Evolutionary conservation across 1,284 basidiomycete genomes (phyloP).

Genomic region (Earliella scabrosa): DNA sequence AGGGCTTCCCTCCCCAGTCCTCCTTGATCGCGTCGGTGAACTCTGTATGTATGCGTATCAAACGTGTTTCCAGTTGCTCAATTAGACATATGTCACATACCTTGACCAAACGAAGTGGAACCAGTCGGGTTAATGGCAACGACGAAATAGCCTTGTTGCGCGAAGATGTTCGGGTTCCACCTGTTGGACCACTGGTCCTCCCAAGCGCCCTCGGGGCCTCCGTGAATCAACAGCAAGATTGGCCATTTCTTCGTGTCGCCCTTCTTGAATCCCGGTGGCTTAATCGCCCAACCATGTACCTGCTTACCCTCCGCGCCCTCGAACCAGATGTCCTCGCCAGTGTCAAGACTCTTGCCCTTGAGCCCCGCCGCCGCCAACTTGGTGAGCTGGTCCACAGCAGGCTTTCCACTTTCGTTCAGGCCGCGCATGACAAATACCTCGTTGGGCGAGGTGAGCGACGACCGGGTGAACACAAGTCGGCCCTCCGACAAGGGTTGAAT

Average conservation of each 20-base stretch:
- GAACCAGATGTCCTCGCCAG: conserved; percentile 86
- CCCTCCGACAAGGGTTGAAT: conserved; percentile 63
- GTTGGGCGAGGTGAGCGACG: conserved; percentile 74
- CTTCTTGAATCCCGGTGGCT: conserved; percentile 74
- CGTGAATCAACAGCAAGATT: conserved; percentile 74
- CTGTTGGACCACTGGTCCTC: conserved; percentile 83
- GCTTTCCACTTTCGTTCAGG: conserved; percentile 38
- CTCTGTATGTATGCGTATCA: conserved; percentile 43
- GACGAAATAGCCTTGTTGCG: conserved; percentile 84
- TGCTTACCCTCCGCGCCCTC: conserved; percentile 71
- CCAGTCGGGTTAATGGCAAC: conserved; percentile 90
- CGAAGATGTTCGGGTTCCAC: conserved; percentile 88
- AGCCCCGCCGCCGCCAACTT: conserved; percentile 62
- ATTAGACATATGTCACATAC: conserved; percentile 39
- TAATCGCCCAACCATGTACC: conserved; percentile 85
- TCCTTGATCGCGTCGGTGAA: conserved; percentile 80
- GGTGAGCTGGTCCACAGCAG: conserved; percentile 57
- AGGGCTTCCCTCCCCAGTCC: conserved; percentile 89
- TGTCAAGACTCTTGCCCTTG: conserved; percentile 56
- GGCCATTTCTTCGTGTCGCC: conserved; percentile 79
- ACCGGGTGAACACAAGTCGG: conserved; percentile 68
- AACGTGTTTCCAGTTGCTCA: neutral
- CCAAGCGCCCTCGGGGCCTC: conserved; percentile 81
- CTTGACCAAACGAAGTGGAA: conserved; percentile 87
- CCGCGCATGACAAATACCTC: conserved; percentile 68